phyloP scores from a whole-genome alignment of 2,329 filamentous ascomycete genomes.

The Monilinia laxa region DNA sequence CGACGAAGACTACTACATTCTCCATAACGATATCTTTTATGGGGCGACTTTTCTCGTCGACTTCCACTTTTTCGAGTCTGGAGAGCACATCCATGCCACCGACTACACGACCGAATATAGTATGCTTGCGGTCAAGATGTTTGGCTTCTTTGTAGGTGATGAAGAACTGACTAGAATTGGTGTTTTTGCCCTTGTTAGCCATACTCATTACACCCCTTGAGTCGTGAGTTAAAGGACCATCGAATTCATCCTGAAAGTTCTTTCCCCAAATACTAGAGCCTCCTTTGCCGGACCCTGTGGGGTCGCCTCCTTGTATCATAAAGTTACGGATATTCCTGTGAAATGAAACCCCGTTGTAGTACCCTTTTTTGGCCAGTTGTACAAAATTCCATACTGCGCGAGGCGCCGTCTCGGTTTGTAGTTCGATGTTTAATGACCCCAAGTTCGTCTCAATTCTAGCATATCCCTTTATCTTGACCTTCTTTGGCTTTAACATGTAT shows the following conservation, averaged over 20 bases:
- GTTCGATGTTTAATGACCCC: conserved; percentile 82
- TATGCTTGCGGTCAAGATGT: conserved; percentile 93
- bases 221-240: conserved; percentile 84
- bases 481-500: conserved; percentile 89
- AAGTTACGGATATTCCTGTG: conserved; percentile 94
- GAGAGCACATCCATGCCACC: conserved; percentile 71
- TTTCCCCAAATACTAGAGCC: conserved; percentile 91
- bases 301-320: conserved; percentile 97
- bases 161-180: conserved; percentile 94
- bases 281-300: conserved; percentile 87
- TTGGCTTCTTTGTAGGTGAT: conserved; percentile 81
- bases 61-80: conserved; percentile 73
- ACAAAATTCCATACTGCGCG: conserved; percentile 98
- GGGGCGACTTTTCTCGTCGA: conserved; percentile 74
- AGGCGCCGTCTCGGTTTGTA: conserved; percentile 87
- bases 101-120: conserved; percentile 87
- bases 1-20: conserved; percentile 82
- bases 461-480: conserved; percentile 88
- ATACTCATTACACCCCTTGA: conserved; percentile 79
- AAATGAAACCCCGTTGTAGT: conserved; percentile 81
- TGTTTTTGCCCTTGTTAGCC: conserved; percentile 99
- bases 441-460: conserved; percentile 83
- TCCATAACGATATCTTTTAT: conserved; percentile 76
- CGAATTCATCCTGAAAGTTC: conserved; percentile 90
- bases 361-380: conserved; percentile 80